Conservation (phyloP, 108 stramenopile genomes). For the Conticribra weissflogii region DNA sequence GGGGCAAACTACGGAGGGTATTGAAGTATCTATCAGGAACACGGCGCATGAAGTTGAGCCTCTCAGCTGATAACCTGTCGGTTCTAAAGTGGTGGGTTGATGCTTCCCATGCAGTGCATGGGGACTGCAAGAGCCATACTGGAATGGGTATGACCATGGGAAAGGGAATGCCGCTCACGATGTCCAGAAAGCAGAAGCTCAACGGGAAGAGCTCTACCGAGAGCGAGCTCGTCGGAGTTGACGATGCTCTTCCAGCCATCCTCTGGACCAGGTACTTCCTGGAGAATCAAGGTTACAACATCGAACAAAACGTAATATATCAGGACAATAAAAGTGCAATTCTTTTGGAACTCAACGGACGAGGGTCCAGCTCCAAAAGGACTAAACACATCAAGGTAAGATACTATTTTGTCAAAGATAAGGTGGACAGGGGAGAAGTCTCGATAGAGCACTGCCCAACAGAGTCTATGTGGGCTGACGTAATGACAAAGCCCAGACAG, state of each 20-base stretch:
- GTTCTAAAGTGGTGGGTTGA: no score
- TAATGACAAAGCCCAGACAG: neutral
- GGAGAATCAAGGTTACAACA: conserved; percentile 46
- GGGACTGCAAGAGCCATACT: no score
- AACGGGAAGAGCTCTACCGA: no score
- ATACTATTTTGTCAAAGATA: conserved; percentile 11
- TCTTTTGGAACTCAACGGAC: conserved; percentile 53
- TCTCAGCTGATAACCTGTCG: no score
- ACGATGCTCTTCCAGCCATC: conserved; percentile 46
- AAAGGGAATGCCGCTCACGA: no score
- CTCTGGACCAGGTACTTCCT: conserved; percentile 58
- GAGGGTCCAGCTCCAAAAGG: conserved; percentile 45
- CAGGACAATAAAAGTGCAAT: conserved; percentile 65
- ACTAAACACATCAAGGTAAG: conserved; percentile 38
- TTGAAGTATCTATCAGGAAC: no score
- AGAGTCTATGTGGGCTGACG: neutral
- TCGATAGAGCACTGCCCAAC: neutral
- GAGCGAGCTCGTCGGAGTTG: no score
- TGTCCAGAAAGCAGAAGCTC: no score
- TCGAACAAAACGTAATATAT: conserved; percentile 39
- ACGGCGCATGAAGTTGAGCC: no score
- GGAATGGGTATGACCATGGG: no score
- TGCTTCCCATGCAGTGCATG: no score
- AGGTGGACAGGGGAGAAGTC: neutral
- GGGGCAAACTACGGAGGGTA: no score